Percentiles rank a stretch among this genome's conserved stretches.
phyloP scores from a whole-genome alignment of 768 basidiomycete species.

The Phlebiopsis gigantea region DNA sequence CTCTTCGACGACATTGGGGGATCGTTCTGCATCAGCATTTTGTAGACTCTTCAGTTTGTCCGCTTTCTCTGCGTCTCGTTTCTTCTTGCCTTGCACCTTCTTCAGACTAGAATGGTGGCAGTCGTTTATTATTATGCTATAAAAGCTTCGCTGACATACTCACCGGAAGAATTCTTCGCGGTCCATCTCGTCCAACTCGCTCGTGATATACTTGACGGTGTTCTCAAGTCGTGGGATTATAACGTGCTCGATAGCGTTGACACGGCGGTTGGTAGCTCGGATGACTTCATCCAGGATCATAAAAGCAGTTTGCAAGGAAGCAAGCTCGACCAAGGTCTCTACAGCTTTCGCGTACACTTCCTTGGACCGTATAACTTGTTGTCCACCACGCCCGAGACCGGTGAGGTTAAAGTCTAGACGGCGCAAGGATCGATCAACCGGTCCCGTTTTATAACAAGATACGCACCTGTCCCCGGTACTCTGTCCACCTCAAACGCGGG shows the following conservation, averaged over 20 bases:
- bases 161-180: constrained; percentile 91
- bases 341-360: constrained; percentile 98
- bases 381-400: constrained; percentile 93
- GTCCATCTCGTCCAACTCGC: constrained; percentile 98
- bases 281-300: constrained; percentile 99
- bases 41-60: constrained; percentile 17
- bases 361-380: constrained; percentile 91
- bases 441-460: too few species aligned
- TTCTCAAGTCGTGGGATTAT: constrained; percentile 94
- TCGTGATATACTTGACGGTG: constrained; percentile 96
- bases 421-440: background rate
- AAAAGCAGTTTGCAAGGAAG: constrained; percentile 95
- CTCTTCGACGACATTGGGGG: constrained; percentile 16
- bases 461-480: constrained; percentile 72
- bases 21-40: constrained; percentile 17
- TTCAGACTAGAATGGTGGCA: constrained; percentile 56
- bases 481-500: constrained; percentile 94
- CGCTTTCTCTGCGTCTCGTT: constrained; percentile 53
- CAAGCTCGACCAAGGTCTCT: constrained; percentile 94
- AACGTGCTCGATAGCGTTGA: constrained; percentile 98
- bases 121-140: background rate
- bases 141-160: background rate
- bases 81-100: constrained; percentile 98
- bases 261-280: constrained; percentile 96
- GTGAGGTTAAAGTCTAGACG: constrained; percentile 89